Base-by-base conservation (phyloP, 768 basidiomycete genomes). In the Agaricus sinodeliciosus region DNA sequence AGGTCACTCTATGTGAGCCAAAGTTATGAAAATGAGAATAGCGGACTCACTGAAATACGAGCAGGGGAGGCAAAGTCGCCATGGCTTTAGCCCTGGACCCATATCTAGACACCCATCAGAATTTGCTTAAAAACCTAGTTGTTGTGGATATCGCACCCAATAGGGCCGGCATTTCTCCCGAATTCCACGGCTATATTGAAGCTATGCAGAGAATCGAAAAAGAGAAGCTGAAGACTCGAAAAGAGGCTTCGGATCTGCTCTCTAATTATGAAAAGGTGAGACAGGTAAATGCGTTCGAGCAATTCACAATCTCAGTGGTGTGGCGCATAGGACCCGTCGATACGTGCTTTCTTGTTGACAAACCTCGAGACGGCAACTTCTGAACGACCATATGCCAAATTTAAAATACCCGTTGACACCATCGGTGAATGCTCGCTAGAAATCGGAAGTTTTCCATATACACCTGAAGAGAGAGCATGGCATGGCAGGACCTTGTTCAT, bases 1-100 rank as follows among this genome's bases (percentile, higher is more conserved):
- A 5, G 94, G 94, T 0, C 94, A 95, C 63, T 94, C 92, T 2
- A 94, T 95, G 93, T 92, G 58, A 51, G 86, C 71, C 0, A 16
- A 39, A 22, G 1, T 37, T 43, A 15, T n/a, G 9, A 11, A 28
- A 26, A 2, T n/a, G 15, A 22, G 27, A 28, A 12, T n/a, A 12
- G 9, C 4, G 22, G 11, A n/a, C 25, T 44, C 19, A 19, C 25
- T 13, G 26, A 2, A 9, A 19, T 27, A 11, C 22, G n/a, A 27
- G 11, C 11, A 92, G 89, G 90, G 92, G 92, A 54, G 92, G 90
- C 19, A 94, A 92, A 64, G 85, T 81, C 2, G 87, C 86, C 0
- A 88, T 90, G 86, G 61, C 82, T 1, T 70, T 85, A 18, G 87
- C 87, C 0, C 73, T 84, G 15, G 74, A 65, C 41, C 56, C 57